Base-by-base conservation (phyloP, 2,329 filamentous ascomycete genomes). In the Aureobasidium sp. region DNA sequence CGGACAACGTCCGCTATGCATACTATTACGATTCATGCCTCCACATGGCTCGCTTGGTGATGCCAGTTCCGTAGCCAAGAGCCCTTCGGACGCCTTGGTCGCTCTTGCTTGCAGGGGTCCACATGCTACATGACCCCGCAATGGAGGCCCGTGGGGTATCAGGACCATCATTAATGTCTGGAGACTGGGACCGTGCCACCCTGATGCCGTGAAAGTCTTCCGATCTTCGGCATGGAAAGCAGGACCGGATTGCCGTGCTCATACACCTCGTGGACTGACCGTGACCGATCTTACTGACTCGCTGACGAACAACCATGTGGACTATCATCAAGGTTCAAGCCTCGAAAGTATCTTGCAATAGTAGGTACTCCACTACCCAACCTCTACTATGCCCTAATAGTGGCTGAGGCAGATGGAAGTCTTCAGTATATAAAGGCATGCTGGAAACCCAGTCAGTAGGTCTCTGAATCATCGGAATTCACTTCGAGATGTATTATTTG, bases 81-180 rank as follows among this genome's bases (percentile, higher is more conserved):
- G 1, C 8, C 13, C 2, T 6, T 13, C 8, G 15, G 11, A 34
- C 11, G n/a, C 13, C 41, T 58, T 29, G 30, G 25, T 7, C 44
- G 16, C 27, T 16, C 44, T 47, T 42, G 16, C 9, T 27, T n/a
- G 27, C 54, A 55, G n/a, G 54, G 54, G 37, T 58, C 30, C 42
- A 58, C 54, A 47, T 58, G 21, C 41, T 47, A 58, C 54, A 25
- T 47, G 5, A 30, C 54, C 54, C 41, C 54, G 42, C 37, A 58
- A 32, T 47, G 41, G 29, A 58, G n/a, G 54, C 42, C 54, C 42
- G 42, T 58, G 54, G 54, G 42, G 54, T 27, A 45, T 8, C n/a
- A 21, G 47, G 15, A 11, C 15, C 27, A 32, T 21, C 27, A 32
- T 47, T 5, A 37, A 34, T 30, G 11, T 32, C 32, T 45, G 30